Percentiles rank a stretch among this genome's conserved stretches.
Evolutionary conservation across 371 early-diverging fungal genomes (phyloP).

Genomic region (Circinella minor): DNA sequence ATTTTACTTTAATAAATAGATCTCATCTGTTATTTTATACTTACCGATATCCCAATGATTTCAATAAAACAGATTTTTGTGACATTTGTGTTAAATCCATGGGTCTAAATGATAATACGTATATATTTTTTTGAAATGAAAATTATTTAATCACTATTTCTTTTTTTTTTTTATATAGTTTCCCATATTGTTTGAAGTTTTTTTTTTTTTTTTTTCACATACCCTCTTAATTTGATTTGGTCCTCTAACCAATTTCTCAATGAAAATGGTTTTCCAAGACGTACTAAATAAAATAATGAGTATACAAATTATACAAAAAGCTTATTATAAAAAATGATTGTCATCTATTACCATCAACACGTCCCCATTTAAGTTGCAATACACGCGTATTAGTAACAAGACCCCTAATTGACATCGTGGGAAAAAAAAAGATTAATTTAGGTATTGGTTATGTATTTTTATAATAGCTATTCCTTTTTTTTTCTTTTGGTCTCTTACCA

Average conservation of each 20-base stretch:
- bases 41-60: conserved; percentile 63
- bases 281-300: conserved; percentile 44
- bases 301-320: no score
- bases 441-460: no score
- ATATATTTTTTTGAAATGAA: no score
- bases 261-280: conserved; percentile 82
- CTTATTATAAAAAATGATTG: background rate
- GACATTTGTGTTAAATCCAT: conserved; percentile 34
- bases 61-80: conserved; percentile 50
- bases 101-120: conserved; percentile 19
- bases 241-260: conserved; percentile 70
- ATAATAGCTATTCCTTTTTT: no score
- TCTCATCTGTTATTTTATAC: background rate
- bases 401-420: conserved; percentile 28
- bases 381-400: conserved; percentile 61
- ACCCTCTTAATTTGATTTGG: conserved; percentile 58
- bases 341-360: conserved; percentile 56
- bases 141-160: background rate
- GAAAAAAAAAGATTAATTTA: no score
- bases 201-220: no score
- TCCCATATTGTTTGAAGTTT: background rate
- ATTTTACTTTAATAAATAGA: background rate
- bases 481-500: conserved; percentile 43
- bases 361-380: conserved; percentile 80
- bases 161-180: background rate